Conservation (phyloP, 2,329 filamentous ascomycete species). For the Penicillium verrucosum region DNA sequence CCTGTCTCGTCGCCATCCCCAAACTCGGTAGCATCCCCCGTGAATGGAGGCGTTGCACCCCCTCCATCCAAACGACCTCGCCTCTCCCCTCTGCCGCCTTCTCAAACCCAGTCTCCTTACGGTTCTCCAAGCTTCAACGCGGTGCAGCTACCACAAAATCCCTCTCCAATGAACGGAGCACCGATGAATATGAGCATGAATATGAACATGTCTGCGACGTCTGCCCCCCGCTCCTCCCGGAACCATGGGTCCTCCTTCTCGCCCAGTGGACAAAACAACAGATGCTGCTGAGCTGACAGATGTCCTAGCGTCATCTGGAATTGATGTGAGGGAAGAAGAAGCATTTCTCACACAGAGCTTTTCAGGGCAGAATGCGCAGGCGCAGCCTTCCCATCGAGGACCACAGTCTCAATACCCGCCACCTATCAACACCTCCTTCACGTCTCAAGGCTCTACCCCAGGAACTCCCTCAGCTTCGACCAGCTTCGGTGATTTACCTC, state of each 20-base stretch:
- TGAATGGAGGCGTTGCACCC: conserved; percentile 50
- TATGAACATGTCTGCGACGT: conserved; percentile 46
- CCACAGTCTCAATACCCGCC: conserved; percentile 50
- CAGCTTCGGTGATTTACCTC: conserved; percentile 51
- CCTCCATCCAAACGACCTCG: conserved; percentile 72
- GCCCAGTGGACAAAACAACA: conserved; percentile 53
- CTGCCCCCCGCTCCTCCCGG: conserved; percentile 41
- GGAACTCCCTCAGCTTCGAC: conserved; percentile 41
- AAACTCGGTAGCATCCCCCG: conserved; percentile 50
- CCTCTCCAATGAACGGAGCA: conserved; percentile 35
- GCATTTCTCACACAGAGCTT: conserved; percentile 66
- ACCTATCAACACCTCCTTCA: conserved; percentile 45
- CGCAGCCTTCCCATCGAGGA: conserved; percentile 31
- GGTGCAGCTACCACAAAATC: conserved; percentile 45
- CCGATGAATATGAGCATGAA: conserved; percentile 56
- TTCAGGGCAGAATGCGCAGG: conserved; percentile 42
- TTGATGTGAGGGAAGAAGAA: conserved; percentile 83
- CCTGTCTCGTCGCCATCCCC: conserved; percentile 62
- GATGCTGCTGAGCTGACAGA: conserved; percentile 72
- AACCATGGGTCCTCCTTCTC: conserved; percentile 62
- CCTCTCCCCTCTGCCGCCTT: conserved; percentile 65
- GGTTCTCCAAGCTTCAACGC: conserved; percentile 57
- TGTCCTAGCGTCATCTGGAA: conserved; percentile 77
- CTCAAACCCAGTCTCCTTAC: conserved; percentile 56
- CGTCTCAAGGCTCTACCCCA: conserved; percentile 41